phyloP scores from a whole-genome alignment of 768 basidiomycete species.

The Dioszegia hungarica region DNA sequence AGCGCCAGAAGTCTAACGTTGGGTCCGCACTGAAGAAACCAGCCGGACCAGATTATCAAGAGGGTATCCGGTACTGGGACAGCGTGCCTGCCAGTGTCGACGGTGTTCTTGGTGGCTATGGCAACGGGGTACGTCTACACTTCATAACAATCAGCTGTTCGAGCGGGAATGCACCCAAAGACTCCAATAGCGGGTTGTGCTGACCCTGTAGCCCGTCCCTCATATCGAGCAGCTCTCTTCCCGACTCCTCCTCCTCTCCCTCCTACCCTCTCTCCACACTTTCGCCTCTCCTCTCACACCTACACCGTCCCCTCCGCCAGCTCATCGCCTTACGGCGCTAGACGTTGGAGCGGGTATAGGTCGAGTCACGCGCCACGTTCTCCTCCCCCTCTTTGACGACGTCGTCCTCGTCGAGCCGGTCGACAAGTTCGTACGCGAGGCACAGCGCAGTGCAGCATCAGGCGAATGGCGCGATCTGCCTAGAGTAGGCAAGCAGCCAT shows the following conservation, averaged over 20 bases:
- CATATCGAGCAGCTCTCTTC: constrained; percentile 86
- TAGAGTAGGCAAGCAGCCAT: background rate
- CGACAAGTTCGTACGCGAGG: constrained; percentile 67
- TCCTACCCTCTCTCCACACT: constrained; percentile 71
- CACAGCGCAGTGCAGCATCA: constrained; percentile 13
- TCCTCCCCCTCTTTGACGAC: constrained; percentile 80
- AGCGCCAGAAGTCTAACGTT: constrained; percentile 29
- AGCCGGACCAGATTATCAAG: constrained; percentile 58
- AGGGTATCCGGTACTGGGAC: constrained; percentile 83
- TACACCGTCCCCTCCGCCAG: constrained; percentile 34
- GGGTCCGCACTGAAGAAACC: constrained; percentile 34
- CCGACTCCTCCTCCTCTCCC: constrained; percentile 74
- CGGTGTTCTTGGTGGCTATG: constrained; percentile 74
- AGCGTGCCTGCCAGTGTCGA: constrained; percentile 73
- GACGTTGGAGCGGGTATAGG: constrained; percentile 94
- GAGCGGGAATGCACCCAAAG: too few species aligned
- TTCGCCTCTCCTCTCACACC: constrained; percentile 68
- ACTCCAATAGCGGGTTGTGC: too few species aligned
- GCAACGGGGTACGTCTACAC: constrained; percentile 57
- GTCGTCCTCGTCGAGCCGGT: constrained; percentile 90
- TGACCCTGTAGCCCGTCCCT: constrained; percentile 67
- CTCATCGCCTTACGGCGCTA: constrained; percentile 64
- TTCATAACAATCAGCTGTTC: too few species aligned
- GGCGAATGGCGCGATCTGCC: constrained; percentile 40
- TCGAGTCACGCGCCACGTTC: constrained; percentile 78